Conservation (phyloP, 1,284 basidiomycete genomes). For the Ceratobasidium sp. region DNA sequence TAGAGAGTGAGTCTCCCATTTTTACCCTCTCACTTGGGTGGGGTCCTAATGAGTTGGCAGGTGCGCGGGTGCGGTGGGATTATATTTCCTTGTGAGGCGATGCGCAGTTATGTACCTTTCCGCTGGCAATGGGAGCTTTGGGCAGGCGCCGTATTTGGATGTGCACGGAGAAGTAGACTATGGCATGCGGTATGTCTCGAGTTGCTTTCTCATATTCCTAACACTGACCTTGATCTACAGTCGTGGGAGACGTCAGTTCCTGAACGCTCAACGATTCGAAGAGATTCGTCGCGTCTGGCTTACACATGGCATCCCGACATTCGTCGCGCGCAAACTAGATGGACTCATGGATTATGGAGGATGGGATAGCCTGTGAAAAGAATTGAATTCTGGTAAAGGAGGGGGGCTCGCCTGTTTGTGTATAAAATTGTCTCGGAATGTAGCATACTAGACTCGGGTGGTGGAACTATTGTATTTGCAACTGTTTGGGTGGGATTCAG, state of each 20-base stretch:
- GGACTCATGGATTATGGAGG: conserved; percentile 89
- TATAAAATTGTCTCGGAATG: background rate
- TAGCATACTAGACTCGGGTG: too few relatives aligned
- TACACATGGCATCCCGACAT: conserved; percentile 87
- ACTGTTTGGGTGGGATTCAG: too few relatives aligned
- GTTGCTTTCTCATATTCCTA: background rate
- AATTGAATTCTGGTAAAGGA: background rate
- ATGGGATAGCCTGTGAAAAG: conserved; percentile 82
- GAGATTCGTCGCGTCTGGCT: conserved; percentile 93
- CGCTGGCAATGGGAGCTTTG: conserved; percentile 88
- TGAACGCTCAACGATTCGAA: conserved; percentile 90
- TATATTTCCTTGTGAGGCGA: conserved; percentile 93
- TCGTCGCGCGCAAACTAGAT: conserved; percentile 91
- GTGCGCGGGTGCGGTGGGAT: conserved; percentile 88
- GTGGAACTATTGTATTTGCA: too few relatives aligned
- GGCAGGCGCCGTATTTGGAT: conserved; percentile 92
- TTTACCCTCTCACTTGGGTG: conserved; percentile 22
- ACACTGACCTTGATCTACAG: conserved; percentile 55
- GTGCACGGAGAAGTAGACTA: conserved; percentile 94
- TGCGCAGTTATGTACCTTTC: conserved; percentile 95
- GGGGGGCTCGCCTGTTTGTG: background rate
- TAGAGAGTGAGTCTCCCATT: conserved; percentile 74
- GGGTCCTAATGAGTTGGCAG: conserved; percentile 57
- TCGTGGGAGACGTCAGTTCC: conserved; percentile 86
- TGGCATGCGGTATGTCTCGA: conserved; percentile 78